These are phyloP conservation scores for Raphanus sativus DNA, from an alignment of 345 rosid genomes.

Conservation along the genomic window DNA sequence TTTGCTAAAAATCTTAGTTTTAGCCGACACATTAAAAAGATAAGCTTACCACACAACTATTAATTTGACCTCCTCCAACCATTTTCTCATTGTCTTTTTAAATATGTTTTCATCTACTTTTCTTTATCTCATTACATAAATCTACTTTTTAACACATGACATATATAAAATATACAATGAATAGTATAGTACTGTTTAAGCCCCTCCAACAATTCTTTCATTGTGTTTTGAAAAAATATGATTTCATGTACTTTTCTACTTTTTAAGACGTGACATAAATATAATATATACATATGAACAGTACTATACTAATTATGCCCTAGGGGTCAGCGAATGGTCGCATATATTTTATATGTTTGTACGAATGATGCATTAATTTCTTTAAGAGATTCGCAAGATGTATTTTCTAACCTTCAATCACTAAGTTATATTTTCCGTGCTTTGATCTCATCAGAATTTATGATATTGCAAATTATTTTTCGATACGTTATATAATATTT, in stretches of 20 bases:
- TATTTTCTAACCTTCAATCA: too few relatives aligned
- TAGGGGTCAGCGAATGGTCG: neutral
- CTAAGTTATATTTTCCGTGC: too few relatives aligned
- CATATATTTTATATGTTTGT: neutral
- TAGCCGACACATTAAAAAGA: constrained; percentile 19
- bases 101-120: neutral
- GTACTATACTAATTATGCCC: neutral
- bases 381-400: too few relatives aligned
- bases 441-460: too few relatives aligned
- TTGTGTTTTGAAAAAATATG: neutral
- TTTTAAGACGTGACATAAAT: neutral
- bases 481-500: too few relatives aligned
- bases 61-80: neutral
- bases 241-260: neutral
- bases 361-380: too few relatives aligned
- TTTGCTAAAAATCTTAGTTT: neutral
- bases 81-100: neutral
- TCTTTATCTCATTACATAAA: neutral
- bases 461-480: too few relatives aligned
- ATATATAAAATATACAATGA: too few relatives aligned
- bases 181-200: too few relatives aligned
- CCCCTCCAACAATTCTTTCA: neutral
- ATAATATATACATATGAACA: neutral
- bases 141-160: neutral
- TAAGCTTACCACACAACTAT: neutral